Conservation (phyloP, 2,329 filamentous ascomycete genomes). For the Graphium sp. region DNA sequence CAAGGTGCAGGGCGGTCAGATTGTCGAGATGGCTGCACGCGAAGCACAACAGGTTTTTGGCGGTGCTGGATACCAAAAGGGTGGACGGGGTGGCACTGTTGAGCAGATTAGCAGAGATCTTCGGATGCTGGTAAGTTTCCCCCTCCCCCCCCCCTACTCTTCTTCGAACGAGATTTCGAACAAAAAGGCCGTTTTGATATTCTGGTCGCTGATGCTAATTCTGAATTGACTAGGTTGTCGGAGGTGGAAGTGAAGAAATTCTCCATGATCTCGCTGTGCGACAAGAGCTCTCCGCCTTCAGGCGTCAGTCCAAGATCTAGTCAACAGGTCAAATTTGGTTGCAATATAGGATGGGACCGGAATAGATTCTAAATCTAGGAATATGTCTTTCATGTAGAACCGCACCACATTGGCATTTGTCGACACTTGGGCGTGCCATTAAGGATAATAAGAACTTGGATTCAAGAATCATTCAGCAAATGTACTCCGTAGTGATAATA, state of each 20-base stretch:
- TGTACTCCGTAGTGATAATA: too few species aligned
- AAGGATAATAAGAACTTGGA: too few species aligned
- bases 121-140: conserved; percentile 13
- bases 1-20: conserved; percentile 30
- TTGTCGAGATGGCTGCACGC: conserved; percentile 29
- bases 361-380: too few species aligned
- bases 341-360: too few species aligned
- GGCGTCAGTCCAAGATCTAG: too few species aligned
- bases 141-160: not conserved
- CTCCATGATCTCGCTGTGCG: conserved; percentile 31
- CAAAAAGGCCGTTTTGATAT: not conserved
- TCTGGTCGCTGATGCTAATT: conserved; percentile 1
- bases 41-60: conserved; percentile 38
- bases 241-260: conserved; percentile 38
- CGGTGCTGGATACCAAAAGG: conserved; percentile 31
- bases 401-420: too few species aligned
- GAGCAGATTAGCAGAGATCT: conserved; percentile 37
- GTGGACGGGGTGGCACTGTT: conserved; percentile 26
- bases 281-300: conserved; percentile 19
- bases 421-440: too few species aligned
- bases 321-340: too few species aligned
- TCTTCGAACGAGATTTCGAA: not conserved
- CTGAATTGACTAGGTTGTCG: conserved; percentile 22
- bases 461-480: too few species aligned
- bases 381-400: too few species aligned